These are phyloP conservation scores for Saprolegnia diclina DNA, from an alignment of 352 stramenopile genomes.

Conservation along the genomic window DNA sequence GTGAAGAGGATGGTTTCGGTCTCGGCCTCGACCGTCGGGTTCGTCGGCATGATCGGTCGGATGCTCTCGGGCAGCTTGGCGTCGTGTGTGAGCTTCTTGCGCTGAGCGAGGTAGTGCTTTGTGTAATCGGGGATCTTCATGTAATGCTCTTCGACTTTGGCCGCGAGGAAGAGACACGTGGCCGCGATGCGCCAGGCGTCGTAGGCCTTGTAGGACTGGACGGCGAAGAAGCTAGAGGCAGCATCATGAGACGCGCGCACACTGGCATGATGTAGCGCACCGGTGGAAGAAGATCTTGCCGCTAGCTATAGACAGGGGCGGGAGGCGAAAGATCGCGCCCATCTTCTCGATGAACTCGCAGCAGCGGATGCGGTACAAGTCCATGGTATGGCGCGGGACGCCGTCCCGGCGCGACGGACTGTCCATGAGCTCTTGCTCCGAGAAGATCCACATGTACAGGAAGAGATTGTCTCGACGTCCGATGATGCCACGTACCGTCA, in stretches of 20 bases:
- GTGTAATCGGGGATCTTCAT: constrained; percentile 76
- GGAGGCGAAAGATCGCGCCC: constrained; percentile 63
- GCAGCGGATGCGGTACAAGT: constrained; percentile 62
- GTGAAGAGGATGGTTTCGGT: constrained; percentile 68
- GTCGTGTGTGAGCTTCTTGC: constrained; percentile 65
- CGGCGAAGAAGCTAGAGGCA: constrained; percentile 63
- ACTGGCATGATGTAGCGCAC: neutral
- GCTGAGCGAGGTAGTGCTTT: constrained; percentile 62
- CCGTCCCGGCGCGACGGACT: constrained; percentile 67
- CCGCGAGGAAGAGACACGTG: constrained; percentile 73
- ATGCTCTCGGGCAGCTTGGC: constrained; percentile 33
- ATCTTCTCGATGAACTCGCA: constrained; percentile 86
- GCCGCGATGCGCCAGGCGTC: constrained; percentile 81
- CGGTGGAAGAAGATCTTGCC: constrained; percentile 82
- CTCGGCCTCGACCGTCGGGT: constrained; percentile 52
- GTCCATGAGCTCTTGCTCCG: constrained; percentile 51
- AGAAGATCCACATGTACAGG: constrained; percentile 60
- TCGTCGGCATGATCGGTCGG: constrained; percentile 49
- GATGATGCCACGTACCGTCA: neutral
- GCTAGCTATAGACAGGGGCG: constrained; percentile 77
- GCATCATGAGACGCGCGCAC: neutral
- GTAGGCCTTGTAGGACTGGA: constrained; percentile 76
- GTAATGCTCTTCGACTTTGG: constrained; percentile 77
- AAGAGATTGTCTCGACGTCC: neutral
- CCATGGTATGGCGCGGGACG: constrained; percentile 35